Conservation (phyloP, 257 asterid genomes). For the Catharanthus roseus region DNA sequence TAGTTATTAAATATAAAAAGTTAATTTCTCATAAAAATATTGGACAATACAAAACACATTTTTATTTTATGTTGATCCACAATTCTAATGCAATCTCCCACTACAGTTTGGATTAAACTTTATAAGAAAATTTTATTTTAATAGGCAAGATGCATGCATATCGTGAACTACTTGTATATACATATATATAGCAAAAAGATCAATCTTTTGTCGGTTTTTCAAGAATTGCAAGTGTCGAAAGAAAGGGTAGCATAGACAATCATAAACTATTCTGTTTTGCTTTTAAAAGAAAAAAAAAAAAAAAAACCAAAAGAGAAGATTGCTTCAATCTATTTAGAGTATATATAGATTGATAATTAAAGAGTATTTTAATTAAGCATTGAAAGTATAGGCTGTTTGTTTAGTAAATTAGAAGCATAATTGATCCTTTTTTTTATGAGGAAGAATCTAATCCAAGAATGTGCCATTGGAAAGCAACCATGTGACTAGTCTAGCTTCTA, state of each 20-base stretch:
- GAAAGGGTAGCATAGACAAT: background rate
- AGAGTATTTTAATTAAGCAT: background rate
- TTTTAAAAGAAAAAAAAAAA: no score
- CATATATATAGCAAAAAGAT: background rate
- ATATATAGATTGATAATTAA: no score
- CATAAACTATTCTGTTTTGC: no score
- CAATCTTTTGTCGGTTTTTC: background rate
- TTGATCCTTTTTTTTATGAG: background rate
- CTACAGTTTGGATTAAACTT: no score
- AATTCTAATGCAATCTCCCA: background rate
- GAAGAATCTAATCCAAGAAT: conserved; percentile 12
- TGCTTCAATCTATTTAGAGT: background rate
- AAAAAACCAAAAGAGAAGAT: no score
- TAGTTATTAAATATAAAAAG: no score
- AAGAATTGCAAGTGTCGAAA: background rate
- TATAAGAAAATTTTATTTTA: no score
- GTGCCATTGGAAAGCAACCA: conserved; percentile 11
- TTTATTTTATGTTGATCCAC: no score
- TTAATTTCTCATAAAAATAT: no score
- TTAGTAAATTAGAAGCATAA: background rate
- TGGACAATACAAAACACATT: no score
- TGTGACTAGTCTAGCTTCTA: background rate
- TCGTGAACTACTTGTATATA: background rate
- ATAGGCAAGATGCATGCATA: background rate
- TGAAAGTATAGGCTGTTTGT: background rate